Evolutionary conservation across 2,329 filamentous ascomycete species (phyloP).

Genomic region (Daldinia sp.): DNA sequence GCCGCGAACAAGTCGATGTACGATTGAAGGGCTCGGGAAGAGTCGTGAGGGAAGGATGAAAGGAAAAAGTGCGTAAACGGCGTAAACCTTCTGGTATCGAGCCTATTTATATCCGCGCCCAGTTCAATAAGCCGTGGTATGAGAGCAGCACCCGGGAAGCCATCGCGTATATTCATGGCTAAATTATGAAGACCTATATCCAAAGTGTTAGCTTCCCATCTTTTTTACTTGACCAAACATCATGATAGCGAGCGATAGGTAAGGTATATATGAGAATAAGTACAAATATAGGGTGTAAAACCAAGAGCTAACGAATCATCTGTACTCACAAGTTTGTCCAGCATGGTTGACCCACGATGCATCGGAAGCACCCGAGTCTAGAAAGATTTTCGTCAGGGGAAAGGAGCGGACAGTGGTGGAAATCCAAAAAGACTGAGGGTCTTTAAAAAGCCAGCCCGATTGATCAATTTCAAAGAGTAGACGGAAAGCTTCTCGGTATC

Average conservation of each 20-base stretch:
- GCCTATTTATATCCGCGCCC: background rate
- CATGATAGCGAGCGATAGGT: no score
- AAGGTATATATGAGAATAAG: background rate
- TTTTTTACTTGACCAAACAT: background rate
- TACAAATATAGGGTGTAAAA: background rate
- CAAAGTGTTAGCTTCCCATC: background rate
- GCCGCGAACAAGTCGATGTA: background rate
- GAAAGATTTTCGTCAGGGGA: background rate
- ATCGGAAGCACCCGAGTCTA: background rate
- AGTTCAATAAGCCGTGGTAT: background rate
- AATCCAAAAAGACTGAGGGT: background rate
- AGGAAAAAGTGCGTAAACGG: background rate
- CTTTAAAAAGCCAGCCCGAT: background rate
- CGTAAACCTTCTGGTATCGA: background rate
- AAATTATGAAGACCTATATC: background rate
- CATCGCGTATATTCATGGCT: background rate
- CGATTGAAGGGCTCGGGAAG: background rate
- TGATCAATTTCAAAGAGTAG: background rate
- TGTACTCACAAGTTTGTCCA: slow-evolving; percentile 3
- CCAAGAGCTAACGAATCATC: background rate
- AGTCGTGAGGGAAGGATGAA: background rate
- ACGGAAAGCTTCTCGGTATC: background rate
- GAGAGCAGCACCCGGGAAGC: background rate
- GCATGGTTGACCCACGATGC: background rate
- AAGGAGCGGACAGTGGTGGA: background rate